Base-by-base conservation (phyloP, 1,284 basidiomycete genomes). In the Coriolopsis trogii region DNA sequence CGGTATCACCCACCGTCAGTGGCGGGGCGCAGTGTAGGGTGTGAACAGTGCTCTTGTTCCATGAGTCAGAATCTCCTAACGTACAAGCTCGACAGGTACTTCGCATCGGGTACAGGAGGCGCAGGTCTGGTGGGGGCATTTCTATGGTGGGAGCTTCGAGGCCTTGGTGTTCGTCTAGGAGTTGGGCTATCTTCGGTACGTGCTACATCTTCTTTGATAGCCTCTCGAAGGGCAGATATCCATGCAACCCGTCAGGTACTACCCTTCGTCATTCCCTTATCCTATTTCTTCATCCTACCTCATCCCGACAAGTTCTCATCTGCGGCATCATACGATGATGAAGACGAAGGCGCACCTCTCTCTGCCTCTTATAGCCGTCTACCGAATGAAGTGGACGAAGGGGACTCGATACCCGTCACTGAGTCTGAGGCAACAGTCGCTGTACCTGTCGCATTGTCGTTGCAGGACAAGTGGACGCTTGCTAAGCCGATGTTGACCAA, bases 81-180 rank as follows among this genome's bases (percentile, higher is more conserved):
- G n/a, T n/a, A n/a, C n/a, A n/a, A n/a, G n/a, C n/a, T n/a, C n/a
- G n/a, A 16, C 42, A 90, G 87, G 1, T 91, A 90, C 63, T 95
- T 94, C 70, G 87, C 93, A 3, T 89, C 89, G 7, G 96, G 96
- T 0, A 99, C 96, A 0, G 96, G 96, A 1, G 93, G 91, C 2
- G 96, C 96, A 0, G 96, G 96, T 0, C 80, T 98, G 4, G 88
- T 90, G 0, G 97, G 96, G 5, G 95, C 96, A 0, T 88, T 89
- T 33, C 69, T 97, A 6, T 99, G 96, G 96, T 98, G 96, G 96
- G 78, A 94, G 58, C 75, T 98, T 1, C 79, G 97, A 29, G 84
- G 85, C 0, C 71, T 97, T 1, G 96, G 96, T 12, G 93, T 99
- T 6, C 81, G 84, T 42, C 66, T 74, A 6, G 97, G 95, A 0